phyloP scores from a whole-genome alignment of 2,329 filamentous ascomycete species.

The Epichloe gansuensis region DNA sequence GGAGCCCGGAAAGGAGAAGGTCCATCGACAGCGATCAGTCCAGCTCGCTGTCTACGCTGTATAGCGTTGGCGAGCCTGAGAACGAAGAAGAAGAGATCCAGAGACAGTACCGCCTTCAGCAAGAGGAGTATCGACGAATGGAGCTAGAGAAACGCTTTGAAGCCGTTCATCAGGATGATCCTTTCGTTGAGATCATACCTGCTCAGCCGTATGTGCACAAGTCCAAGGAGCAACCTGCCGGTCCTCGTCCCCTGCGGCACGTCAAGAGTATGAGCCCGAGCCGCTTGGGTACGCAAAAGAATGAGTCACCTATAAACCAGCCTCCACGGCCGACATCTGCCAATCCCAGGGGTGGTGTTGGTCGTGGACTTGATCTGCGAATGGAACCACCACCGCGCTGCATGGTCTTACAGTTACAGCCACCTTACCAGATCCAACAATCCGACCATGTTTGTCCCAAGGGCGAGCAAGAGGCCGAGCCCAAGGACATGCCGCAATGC shows the following conservation, averaged over 20 bases:
- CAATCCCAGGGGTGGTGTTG: not conserved
- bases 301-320: not conserved
- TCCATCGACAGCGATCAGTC: slow-evolving; percentile 34
- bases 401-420: slow-evolving; percentile 4
- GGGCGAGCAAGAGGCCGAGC: not conserved
- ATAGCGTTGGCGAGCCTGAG: slow-evolving; percentile 40
- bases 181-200: slow-evolving; percentile 18
- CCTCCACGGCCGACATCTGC: not conserved
- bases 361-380: not conserved
- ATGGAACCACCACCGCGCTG: not conserved
- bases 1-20: slow-evolving; percentile 11
- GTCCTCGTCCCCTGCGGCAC: slow-evolving; percentile 9
- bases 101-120: slow-evolving; percentile 2
- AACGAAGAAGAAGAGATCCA: slow-evolving; percentile 15
- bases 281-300: slow-evolving; percentile 2
- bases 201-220: not conserved
- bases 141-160: not conserved
- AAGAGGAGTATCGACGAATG: not conserved
- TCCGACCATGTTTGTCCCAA: slow-evolving; percentile 11
- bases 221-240: slow-evolving; percentile 1
- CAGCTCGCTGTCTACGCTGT: slow-evolving; percentile 43
- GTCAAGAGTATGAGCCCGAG: slow-evolving; percentile 14
- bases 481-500: slow-evolving; percentile 1
- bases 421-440: slow-evolving; percentile 1
- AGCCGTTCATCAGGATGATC: slow-evolving; percentile 13